Evolutionary conservation across 2,329 filamentous ascomycete genomes (phyloP).

Genomic region (Exophiala calicioides): DNA sequence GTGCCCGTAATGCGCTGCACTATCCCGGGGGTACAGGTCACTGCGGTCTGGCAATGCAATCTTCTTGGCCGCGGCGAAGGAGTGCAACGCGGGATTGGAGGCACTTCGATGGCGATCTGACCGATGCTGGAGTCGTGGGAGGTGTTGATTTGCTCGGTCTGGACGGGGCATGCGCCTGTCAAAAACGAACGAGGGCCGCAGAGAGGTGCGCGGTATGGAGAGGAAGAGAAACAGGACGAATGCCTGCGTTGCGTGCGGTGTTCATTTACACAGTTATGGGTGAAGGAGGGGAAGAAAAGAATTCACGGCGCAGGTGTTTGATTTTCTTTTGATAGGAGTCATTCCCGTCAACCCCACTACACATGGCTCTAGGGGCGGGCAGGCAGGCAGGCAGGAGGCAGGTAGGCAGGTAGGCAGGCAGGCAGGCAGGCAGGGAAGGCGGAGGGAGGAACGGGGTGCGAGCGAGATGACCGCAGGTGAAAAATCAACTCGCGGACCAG

Average conservation of each 20-base stretch:
- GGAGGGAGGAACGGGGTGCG: constrained; percentile 13
- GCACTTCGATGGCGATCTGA: constrained; percentile 13
- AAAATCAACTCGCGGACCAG: neutral
- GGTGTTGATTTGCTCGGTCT: constrained; percentile 23
- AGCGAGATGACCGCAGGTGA: neutral
- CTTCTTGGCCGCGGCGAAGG: constrained; percentile 6
- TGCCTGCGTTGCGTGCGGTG: no score
- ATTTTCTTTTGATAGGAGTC: constrained; percentile 20
- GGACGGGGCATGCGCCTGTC: constrained; percentile 14
- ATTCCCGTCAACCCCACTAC: constrained; percentile 21
- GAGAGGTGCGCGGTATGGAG: constrained; percentile 5
- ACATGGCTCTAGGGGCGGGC: constrained; percentile 15
- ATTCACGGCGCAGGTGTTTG: constrained; percentile 15
- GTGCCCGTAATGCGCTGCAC: constrained; percentile 15
- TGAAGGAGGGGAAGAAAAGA: constrained; percentile 10
- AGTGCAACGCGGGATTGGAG: constrained; percentile 3
- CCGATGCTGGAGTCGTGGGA: constrained; percentile 18
- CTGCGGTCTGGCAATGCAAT: constrained; percentile 8
- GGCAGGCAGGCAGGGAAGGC: constrained; percentile 19
- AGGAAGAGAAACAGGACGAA: no score
- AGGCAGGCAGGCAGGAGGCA: no score
- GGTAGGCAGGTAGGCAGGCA: no score
- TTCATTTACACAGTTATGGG: neutral
- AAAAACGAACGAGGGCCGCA: constrained; percentile 21
- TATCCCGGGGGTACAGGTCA: constrained; percentile 17